A percentile compares a stretch with the other conserved stretches of the same genome.
These are phyloP conservation scores for Cyclotella kingstonii DNA, from an alignment of 108 stramenopile genomes.

Conservation along the genomic window DNA sequence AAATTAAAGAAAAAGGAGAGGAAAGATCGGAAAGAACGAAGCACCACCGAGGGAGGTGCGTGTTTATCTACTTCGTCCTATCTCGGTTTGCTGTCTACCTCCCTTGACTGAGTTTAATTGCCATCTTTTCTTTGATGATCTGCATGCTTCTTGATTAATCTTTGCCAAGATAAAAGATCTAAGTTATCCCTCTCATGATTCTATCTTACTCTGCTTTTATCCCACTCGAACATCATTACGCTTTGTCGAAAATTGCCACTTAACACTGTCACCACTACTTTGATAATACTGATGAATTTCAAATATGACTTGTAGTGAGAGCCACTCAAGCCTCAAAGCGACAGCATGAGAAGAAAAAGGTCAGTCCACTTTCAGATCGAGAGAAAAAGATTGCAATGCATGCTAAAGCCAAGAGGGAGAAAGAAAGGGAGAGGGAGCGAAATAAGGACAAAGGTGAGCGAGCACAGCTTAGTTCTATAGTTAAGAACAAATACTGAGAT, in stretches of 20 bases:
- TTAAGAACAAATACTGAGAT: too few relatives aligned
- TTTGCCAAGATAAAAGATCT: too few relatives aligned
- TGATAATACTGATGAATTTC: neutral
- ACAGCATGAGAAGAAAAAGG: neutral
- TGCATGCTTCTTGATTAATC: too few relatives aligned
- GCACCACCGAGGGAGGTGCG: neutral
- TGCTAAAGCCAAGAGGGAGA: conserved; percentile 44
- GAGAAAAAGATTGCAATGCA: conserved; percentile 33
- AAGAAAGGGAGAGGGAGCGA: conserved; percentile 16
- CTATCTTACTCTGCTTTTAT: too few relatives aligned
- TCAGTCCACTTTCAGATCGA: conserved; percentile 10
- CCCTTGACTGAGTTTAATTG: neutral
- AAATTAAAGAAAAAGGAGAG: conserved; percentile 3
- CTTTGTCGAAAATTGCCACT: too few relatives aligned
- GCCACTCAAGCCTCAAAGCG: neutral
- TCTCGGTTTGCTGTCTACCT: neutral
- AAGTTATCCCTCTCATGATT: too few relatives aligned
- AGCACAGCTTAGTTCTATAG: neutral
- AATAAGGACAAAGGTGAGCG: neutral
- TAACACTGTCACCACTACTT: too few relatives aligned
- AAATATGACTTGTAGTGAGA: neutral
- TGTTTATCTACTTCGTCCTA: neutral
- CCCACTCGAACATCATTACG: too few relatives aligned
- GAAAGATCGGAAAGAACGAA: neutral
- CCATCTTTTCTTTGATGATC: too few relatives aligned